Evolutionary conservation across 2,329 filamentous ascomycete genomes (phyloP), one percentile per base, ranked within the genome.

Genomic region (Aspergillus novoparasiticus): DNA sequence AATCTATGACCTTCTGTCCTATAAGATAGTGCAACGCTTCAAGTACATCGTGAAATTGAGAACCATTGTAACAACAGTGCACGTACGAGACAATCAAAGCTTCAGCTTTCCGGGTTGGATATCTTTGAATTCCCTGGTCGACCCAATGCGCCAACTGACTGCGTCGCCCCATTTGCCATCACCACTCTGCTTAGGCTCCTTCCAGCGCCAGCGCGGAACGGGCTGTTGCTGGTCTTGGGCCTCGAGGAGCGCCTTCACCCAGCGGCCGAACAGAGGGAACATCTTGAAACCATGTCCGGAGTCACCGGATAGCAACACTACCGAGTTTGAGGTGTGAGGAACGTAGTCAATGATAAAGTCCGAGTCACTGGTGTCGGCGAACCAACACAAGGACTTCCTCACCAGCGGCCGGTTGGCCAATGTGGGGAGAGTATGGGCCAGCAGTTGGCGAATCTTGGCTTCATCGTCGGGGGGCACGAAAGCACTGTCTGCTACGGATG

Each of bases 221-320:
- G 71, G 72, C 71, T 88, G 85, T 39, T 62, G 51, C 4, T 57
- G 57, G 45, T 74, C 69, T 0, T 78, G 75, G 1, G 79, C 74
- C 26, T 79, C 76, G 0, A 88, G 57, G 6, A 88, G 67, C 12
- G 81, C 77, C 50, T 73, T 77, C 1, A 87, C 81, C 80, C 84
- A 88, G n/a, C 76, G 72, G 0, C 87, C 86, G n/a, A 86, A 77
- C 28, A 87, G 79, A 0, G 86, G 86, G 56, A 89, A 80, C 84
- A 88, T 87, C 74, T 89, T 88, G 72, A 88, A 88, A 0, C 83
- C 85, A 68, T 89, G 86, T 0, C 86, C 87, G 1, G 86, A 89
- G 68, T 89, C 87, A 0, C 86, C 86, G 0, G 84, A 82, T 0
- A 84, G 65, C 0, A 87, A 70, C 2, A 89, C 72, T 2, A 88